Percentiles rank a stretch among this genome's conserved stretches.
Conservation (phyloP, 768 basidiomycete species). For the Tephrocybe sp. region DNA sequence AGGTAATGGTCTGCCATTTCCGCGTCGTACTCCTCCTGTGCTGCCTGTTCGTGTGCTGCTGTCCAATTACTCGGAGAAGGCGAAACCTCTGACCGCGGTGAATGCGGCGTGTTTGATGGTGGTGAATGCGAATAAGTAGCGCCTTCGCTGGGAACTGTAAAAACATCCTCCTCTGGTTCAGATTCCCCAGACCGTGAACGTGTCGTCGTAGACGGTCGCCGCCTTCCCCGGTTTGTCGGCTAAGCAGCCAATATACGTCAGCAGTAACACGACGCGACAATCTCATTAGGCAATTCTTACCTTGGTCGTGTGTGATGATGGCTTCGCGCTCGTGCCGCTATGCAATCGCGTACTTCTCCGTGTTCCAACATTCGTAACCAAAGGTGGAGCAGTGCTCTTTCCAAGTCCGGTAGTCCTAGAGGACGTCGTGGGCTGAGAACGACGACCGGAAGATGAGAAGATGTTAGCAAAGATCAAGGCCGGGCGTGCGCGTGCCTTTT, state of each 20-base stretch:
- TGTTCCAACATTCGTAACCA: constrained; percentile 44
- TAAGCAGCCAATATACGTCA: constrained; percentile 19
- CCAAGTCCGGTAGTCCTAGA: constrained; percentile 55
- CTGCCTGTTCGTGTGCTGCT: constrained; percentile 64
- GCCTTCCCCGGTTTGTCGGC: constrained; percentile 52
- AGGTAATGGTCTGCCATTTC: constrained; percentile 83
- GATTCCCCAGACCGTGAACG: constrained; percentile 68
- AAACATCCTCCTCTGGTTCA: constrained; percentile 67
- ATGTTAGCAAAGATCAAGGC: constrained; percentile 84
- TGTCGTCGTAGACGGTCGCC: constrained; percentile 52
- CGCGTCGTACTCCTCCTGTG: constrained; percentile 68
- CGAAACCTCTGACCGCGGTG: constrained; percentile 65
- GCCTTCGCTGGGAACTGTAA: constrained; percentile 37
- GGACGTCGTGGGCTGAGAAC: constrained; percentile 71
- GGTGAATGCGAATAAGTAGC: constrained; percentile 62
- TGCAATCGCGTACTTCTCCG: constrained; percentile 76
- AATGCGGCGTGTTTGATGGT: constrained; percentile 55
- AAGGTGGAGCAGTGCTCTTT: constrained; percentile 50
- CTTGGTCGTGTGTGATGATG: constrained; percentile 47
- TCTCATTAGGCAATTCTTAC: constrained; percentile 30
- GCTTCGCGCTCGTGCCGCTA: constrained; percentile 56
- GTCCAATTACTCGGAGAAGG: constrained; percentile 65
- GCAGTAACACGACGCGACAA: constrained; percentile 1
- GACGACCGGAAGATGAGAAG: constrained; percentile 84
- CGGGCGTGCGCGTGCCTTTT: constrained; percentile 92